Percentiles rank a stretch among this genome's conserved stretches.
These are phyloP conservation scores for Leccinum holopus DNA, from an alignment of 1,284 basidiomycete genomes.

Conservation along the genomic window DNA sequence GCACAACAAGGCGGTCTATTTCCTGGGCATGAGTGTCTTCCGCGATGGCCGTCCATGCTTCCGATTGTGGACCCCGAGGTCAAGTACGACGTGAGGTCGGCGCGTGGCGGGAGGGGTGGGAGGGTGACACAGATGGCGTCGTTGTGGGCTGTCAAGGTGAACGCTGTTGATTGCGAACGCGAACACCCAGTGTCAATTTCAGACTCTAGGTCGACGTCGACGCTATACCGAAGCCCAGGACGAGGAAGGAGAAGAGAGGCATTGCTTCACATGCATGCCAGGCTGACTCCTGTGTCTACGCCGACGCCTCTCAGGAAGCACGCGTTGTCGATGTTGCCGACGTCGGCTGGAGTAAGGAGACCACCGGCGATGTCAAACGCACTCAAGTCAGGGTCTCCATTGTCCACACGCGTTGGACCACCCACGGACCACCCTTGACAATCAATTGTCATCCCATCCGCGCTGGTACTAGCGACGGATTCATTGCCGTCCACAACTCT, in stretches of 20 bases:
- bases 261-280: not conserved
- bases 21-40: not conserved
- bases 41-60: conserved; percentile 38
- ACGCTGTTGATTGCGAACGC: not conserved
- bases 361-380: not conserved
- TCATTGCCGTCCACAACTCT: too few species aligned
- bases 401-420: too few species aligned
- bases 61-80: conserved; percentile 46
- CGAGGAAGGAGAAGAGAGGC: conserved; percentile 4
- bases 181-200: not conserved
- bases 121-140: conserved; percentile 35
- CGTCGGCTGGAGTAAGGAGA: not conserved
- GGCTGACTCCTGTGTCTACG: not conserved
- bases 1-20: not conserved
- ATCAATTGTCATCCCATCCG: conserved; percentile 91
- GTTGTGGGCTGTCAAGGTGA: conserved; percentile 41
- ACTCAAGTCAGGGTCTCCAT: not conserved
- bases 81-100: conserved; percentile 73
- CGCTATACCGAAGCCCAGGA: not conserved
- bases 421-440: conserved; percentile 84
- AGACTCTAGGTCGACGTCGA: not conserved
- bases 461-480: too few species aligned
- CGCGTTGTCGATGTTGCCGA: conserved; percentile 7
- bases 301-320: conserved; percentile 11
- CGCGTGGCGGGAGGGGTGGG: conserved; percentile 75